These are phyloP conservation scores for Cutaneotrichosporon sp. DNA, from an alignment of 1,284 basidiomycete species.

Conservation along the genomic window DNA sequence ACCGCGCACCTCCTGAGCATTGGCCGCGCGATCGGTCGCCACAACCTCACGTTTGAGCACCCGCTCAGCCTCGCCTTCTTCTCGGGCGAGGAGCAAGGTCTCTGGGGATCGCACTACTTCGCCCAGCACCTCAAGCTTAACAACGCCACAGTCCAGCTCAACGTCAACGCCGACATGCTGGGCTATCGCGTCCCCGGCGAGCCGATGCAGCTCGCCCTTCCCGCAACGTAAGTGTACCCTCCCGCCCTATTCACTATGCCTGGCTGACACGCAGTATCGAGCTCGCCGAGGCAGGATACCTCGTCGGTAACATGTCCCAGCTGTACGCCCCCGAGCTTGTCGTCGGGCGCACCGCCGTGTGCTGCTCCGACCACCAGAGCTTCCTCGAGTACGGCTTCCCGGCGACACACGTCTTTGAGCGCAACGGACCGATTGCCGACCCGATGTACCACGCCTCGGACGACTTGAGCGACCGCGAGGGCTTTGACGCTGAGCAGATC, in stretches of 20 bases:
- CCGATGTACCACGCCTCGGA: slow-evolving; percentile 64
- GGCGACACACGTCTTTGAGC: slow-evolving; percentile 63
- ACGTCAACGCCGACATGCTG: slow-evolving; percentile 85
- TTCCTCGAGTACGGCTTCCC: slow-evolving; percentile 77
- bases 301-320: slow-evolving; percentile 64
- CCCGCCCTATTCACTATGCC: too few relatives aligned
- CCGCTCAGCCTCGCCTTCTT: slow-evolving; percentile 48
- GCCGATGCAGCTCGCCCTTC: slow-evolving; percentile 72
- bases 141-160: slow-evolving; percentile 65
- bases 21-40: slow-evolving; percentile 61
- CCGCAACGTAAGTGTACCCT: slow-evolving; percentile 40
- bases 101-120: slow-evolving; percentile 48
- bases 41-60: slow-evolving; percentile 53
- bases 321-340: slow-evolving; percentile 72
- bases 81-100: slow-evolving; percentile 51
- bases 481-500: slow-evolving; percentile 75
- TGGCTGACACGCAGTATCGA: slow-evolving; percentile 58
- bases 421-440: slow-evolving; percentile 72
- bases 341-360: slow-evolving; percentile 68
- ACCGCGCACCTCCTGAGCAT: slow-evolving; percentile 66
- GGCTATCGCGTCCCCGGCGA: slow-evolving; percentile 67
- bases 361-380: slow-evolving; percentile 78
- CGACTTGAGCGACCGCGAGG: slow-evolving; percentile 67
- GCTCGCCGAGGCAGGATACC: slow-evolving; percentile 64
- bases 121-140: slow-evolving; percentile 38